Evolutionary conservation across 345 rosid genomes (phyloP).

Genomic region (Pistacia atlantica): DNA sequence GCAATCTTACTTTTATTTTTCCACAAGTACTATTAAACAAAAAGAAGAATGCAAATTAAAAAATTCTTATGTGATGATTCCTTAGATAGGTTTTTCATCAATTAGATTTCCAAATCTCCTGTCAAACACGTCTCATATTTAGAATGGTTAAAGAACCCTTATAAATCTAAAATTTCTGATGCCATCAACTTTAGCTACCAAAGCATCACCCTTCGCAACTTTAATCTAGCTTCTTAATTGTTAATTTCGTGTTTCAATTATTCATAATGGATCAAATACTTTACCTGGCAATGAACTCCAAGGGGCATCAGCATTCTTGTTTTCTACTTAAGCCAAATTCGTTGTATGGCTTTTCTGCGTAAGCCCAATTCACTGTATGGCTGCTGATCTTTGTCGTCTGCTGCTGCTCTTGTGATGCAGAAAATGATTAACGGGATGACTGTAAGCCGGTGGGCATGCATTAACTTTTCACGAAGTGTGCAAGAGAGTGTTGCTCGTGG

Average conservation of each 20-base stretch:
- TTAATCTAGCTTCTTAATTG: not conserved
- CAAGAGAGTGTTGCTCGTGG: slow-evolving; percentile 95
- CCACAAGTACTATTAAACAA: not conserved
- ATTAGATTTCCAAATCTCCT: not conserved
- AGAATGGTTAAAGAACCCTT: not conserved
- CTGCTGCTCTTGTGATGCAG: slow-evolving; percentile 34
- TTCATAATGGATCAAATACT: not conserved
- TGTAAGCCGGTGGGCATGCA: slow-evolving; percentile 93
- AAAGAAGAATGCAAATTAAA: not conserved
- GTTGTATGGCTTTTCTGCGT: not conserved
- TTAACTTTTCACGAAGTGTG: slow-evolving; percentile 91
- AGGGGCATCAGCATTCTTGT: not conserved
- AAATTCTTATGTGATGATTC: not conserved
- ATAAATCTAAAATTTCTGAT: not conserved
- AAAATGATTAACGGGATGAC: slow-evolving; percentile 99
- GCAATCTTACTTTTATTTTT: not conserved
- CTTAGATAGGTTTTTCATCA: not conserved
- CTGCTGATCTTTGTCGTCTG: slow-evolving; percentile 15
- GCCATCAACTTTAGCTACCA: not conserved
- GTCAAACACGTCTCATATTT: not conserved
- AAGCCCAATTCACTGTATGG: not conserved
- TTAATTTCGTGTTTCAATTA: not conserved
- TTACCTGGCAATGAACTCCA: not conserved
- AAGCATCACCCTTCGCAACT: not conserved
- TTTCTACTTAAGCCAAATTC: not conserved